Conservation (phyloP, 2,329 filamentous ascomycete genomes). For the Tolypocladium endophyticum region DNA sequence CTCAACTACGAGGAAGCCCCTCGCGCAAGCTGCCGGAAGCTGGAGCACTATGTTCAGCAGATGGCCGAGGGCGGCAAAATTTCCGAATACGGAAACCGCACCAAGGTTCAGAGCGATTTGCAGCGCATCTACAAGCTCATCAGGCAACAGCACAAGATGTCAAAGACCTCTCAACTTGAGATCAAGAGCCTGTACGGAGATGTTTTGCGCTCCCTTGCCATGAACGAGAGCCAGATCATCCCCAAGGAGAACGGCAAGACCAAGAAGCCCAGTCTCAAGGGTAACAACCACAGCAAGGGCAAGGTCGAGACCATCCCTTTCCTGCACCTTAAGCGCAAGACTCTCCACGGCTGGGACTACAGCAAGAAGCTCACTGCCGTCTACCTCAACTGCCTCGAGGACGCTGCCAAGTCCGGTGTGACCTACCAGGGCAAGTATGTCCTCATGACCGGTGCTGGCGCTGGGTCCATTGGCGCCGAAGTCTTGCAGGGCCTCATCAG, state of each 20-base stretch:
- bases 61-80: constrained; percentile 99
- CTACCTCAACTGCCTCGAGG: constrained; percentile 86
- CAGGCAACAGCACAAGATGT: constrained; percentile 94
- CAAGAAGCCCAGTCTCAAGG: constrained; percentile 41
- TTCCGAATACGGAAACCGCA: constrained; percentile 94
- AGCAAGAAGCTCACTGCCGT: constrained; percentile 95
- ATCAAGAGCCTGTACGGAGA: constrained; percentile 94
- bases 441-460: constrained; percentile 96
- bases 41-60: constrained; percentile 96
- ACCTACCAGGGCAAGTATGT: constrained; percentile 92
- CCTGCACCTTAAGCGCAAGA: constrained; percentile 90
- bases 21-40: constrained; percentile 81
- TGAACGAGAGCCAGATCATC: constrained; percentile 98
- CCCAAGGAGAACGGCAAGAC: constrained; percentile 70
- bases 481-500: constrained; percentile 93
- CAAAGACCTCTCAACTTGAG: constrained; percentile 90
- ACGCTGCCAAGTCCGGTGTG: constrained; percentile 77
- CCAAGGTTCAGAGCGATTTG: constrained; percentile 94
- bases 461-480: constrained; percentile 94
- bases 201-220: constrained; percentile 83
- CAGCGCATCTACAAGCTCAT: constrained; percentile 96
- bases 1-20: constrained; percentile 85
- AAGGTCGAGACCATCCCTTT: constrained; percentile 98
- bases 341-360: constrained; percentile 94
- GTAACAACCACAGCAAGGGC: constrained; percentile 58